Evolutionary conservation across 2,329 filamentous ascomycete genomes (phyloP), one percentile per base, ranked within the genome.

Genomic region (Cadophora malorum): DNA sequence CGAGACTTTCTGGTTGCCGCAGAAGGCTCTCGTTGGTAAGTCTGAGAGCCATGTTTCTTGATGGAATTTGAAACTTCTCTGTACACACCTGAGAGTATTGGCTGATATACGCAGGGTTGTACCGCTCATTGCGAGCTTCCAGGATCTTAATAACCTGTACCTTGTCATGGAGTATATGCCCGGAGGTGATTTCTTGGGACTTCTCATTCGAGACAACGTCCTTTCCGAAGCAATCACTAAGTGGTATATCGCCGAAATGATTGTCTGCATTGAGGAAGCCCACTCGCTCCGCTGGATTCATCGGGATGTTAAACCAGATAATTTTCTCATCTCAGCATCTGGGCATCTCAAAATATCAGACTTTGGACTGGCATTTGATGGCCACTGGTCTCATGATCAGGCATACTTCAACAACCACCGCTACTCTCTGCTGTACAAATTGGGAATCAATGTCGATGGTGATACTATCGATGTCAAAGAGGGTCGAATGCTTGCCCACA

Each of bases 101-200:
- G 23, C 71, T 74, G 47, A 74, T 23, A 12, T 28, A 0, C 14
- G 1, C 60, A 90, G 88, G 95, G 89, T 97, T 58, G 92, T 98
- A 1, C 92, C 94, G 0, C 82, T 99, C 45, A 86, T 97, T 62
- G 86, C 92, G 61, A 96, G 93, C 76, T 98, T 98, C 72, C 93
- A 98, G 78, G 96, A 98, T 77, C 82, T 86, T 45, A 85, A 87
- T 52, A 93, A 92, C 74, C 84, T 99, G 6, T 98, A 98, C 75
- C 87, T 99, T 6, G 91, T 97, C 63, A 97, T 98, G 94, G 94
- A 98, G 68, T 99, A 97, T 77, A 97, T 97, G 93, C 91, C 96
- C 1, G 96, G 95, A 0, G 95, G 96, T 0, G 95, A 99, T 78
- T 98, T 99, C 73, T 84, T 99, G 0, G 92, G 92, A 1, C 80